Base-by-base conservation (phyloP, 108 stramenopile species). In the Aurantiochytrium sp. region DNA sequence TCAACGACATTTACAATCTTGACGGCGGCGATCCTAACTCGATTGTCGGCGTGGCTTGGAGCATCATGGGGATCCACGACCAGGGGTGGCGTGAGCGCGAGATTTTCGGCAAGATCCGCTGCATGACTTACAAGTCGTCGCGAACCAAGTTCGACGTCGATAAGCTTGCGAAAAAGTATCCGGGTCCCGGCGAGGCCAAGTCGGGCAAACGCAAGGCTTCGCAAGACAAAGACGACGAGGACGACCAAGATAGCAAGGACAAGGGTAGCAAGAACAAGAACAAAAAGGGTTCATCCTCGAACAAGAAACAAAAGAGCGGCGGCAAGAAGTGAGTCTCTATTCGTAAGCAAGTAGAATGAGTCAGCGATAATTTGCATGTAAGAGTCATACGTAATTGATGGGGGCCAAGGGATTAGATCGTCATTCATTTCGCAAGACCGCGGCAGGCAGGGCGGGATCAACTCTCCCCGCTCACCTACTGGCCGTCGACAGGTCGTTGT, bases 11-110 rank as follows among this genome's bases (percentile, higher is more conserved):
- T 90, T 99, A 97, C 89, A 94, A 96, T 2, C 93, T 98, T 55
- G 99, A 99, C 90, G 99, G 99, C 4, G 92, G 96, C 19, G 98
- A 98, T 90, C 98, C 98, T 21, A 99, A 99, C 91, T 98, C 98
- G 5, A 98, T 96, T 93, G 97, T 98, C 0, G 98, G 98, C n/a
- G 96, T 96, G 29, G 97, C 95, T 12, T 99, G 98, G 99, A 94
- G 94, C 53, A 96, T 99, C 19, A 96, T 97, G 95, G 98, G 98
- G 19, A 95, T 97, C 29, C 98, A 99, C 91, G 98, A 99, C 90
- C 95, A 96, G 94, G 97, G 96, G 6, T 97, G 97, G 98, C 96
- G 93, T 90, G 98, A 95, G 94, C 95, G 93, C 58, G 91, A 91
- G 28, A 89, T 99, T 51, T 98, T 99, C 93, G 98, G 99, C 18